Base-by-base conservation (phyloP, 345 rosid species). In the Ricinus communis region DNA sequence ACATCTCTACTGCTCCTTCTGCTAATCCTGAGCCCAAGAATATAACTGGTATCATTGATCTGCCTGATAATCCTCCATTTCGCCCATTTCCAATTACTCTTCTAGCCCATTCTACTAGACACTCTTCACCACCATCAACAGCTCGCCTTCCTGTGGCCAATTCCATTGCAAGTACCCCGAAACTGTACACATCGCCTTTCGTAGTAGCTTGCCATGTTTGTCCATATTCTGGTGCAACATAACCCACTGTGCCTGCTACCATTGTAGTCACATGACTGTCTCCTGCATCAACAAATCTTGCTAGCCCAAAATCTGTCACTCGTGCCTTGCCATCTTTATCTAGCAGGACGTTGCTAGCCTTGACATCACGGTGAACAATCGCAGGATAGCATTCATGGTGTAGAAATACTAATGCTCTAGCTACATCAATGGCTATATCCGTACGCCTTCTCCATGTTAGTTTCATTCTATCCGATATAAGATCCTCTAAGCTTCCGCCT, bases 151-250 rank as follows among this genome's bases (percentile, higher is more conserved):
- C 93, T 0, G 97, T 94, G 0, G 98, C 97, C 41, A 94, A 78
- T 55, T 94, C 98, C 98, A 94, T 91, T 16, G 78, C 74, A 73
- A 94, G 51, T 4, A 94, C 93, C 7, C 98, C 98, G 28, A 83
- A 94, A 60, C 98, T 94, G 66, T 91, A 94, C 62, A 94, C 98
- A 52, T 94, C 98, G 4, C 98, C 98, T 72, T 90, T 91, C 5
- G 93, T 90, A 4, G 98, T 94, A 4, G 97, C 97, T 27, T 85
- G 88, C 91, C 96, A 91, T 13, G 94, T 91, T 72, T 91, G 98
- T 45, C 98, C 95, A 36, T 94, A 94, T 79, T 94, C 97, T 0
- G 98, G 98, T 25, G 97, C 98, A 27, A 94, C 97, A 56, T 94
- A 94, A 6, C 98, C 97, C 0, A 94, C 67, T 2, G 98, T 94